Evolutionary conservation across 2,329 filamentous ascomycete genomes (phyloP), one percentile per base, ranked within the genome.

Genomic region (Colletotrichum cuscutae): DNA sequence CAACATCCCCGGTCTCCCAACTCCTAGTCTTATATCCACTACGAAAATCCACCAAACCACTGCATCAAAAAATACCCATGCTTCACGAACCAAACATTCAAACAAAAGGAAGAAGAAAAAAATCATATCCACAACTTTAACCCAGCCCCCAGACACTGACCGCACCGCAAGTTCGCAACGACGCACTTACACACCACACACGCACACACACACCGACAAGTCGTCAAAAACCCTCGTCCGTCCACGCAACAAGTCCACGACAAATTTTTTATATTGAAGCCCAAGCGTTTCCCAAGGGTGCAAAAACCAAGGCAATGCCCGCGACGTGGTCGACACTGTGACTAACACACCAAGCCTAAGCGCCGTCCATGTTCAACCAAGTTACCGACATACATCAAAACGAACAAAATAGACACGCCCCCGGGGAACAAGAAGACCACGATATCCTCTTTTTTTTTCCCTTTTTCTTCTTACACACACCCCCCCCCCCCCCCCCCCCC

Each of bases 191-290:
- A 26, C 57, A 60, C 37, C 57, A 59, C 65, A 37, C 37, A n/a
- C 65, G 19, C 68, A 61, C 57, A 35, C 57, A 35, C 62, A 58
- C 54, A 65, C 37, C 46, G 59, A 64, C 60, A 65, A 15, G 49
- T 63, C 60, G 53, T 46, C 22, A 56, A 64, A 56, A 32, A 54
- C 57, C 65, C 65, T 65, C 67, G 53, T 58, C 35, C 28, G 60
- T 69, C 60, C 67, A 65, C 67, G 53, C 46, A 59, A 68, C 52
- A 22, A 15, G 13, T 13, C 35, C 35, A 42, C 35, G 13, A 52
- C 19, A n/a, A 28, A 53, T 32, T 53, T 30, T 24, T 5, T 8
- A 30, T 35, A 26, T 28, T 26, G 22, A 35, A n/a, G 5, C 28
- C 28, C n/a, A 26, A 53, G 32, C 19, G 57, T 24, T 32, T 5